Evolutionary conservation across 192 early-diverging fungal species (phyloP).

Genomic region (Thamnidium elegans): DNA sequence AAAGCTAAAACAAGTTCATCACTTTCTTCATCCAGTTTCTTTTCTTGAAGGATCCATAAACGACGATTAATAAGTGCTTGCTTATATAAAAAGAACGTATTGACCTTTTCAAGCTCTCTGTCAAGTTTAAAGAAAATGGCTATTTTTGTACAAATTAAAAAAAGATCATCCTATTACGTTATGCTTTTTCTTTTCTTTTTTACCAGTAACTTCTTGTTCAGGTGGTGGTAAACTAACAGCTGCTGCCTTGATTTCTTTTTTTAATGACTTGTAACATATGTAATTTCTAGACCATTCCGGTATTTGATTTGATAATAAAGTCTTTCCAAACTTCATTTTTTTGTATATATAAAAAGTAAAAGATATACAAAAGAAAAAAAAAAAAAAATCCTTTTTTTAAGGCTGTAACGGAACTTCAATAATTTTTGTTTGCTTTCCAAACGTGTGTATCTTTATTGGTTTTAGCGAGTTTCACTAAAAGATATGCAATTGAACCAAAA

Average conservation of each 20-base stretch:
- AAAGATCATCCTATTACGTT: conserved; percentile 21
- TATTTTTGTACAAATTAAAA: conserved; percentile 42
- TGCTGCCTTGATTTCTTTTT: conserved; percentile 67
- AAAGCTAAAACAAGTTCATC: conserved; percentile 45
- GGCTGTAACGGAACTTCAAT: too few relatives aligned
- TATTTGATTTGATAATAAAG: conserved; percentile 47
- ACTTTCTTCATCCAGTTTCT: conserved; percentile 21
- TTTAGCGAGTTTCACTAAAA: background rate
- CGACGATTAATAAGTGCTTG: conserved; percentile 70
- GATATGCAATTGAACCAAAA: too few relatives aligned
- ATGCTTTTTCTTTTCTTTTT: conserved; percentile 9
- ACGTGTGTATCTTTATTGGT: background rate
- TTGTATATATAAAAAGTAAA: too few relatives aligned
- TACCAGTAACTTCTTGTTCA: conserved; percentile 31
- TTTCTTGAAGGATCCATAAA: conserved; percentile 57
- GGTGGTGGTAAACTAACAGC: background rate
- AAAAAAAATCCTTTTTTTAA: too few relatives aligned
- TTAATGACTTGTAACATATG: conserved; percentile 68
- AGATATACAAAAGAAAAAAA: conserved; percentile 2
- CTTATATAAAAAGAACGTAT: conserved; percentile 77
- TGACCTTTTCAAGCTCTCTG: conserved; percentile 83
- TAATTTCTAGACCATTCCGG: conserved; percentile 57
- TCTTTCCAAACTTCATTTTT: conserved; percentile 57
- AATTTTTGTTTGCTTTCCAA: too few relatives aligned
- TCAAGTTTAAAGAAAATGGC: conserved; percentile 81